Base-by-base conservation (phyloP, 2,329 filamentous ascomycete species). In the Septoria petroselini region DNA sequence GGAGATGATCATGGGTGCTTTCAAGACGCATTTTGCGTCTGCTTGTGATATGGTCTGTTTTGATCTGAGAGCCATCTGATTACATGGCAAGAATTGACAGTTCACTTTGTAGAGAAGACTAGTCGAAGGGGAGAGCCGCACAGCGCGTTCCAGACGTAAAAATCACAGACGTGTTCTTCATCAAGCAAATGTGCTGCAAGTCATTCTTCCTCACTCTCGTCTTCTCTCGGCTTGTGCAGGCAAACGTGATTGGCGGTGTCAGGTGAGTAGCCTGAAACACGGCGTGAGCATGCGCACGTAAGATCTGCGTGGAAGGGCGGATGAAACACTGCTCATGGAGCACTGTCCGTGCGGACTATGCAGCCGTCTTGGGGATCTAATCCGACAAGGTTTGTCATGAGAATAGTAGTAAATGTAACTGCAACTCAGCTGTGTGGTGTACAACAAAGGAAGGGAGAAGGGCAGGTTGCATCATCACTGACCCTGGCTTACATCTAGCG, bases 61-160 rank as follows among this genome's bases (percentile, higher is more conserved):
- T n/a, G n/a, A n/a, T n/a, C 11, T 21, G 35, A 15, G 14, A 5
- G 35, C 35, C 35, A 38, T 38, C 35, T 21, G 35, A 38, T 38
- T 38, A 38, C 35, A 38, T 38, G 35, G 35, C 35, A 18, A 19
- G 11, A 35, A n/a, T 18, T 18, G 23, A 27, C 23, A 9, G 23
- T 35, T 43, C 33, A 43, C 41, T 35, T 44, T 44, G 41, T 38
- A 19, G 15, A 38, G 35, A 7, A 15, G 12, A 35, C 5, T 15
- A n/a, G n/a, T n/a, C n/a, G n/a, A n/a, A n/a, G n/a, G n/a, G n/a
- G n/a, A n/a, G n/a, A n/a, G n/a, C n/a, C n/a, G n/a, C n/a, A n/a
- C n/a, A n/a, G n/a, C n/a, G n/a, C n/a, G n/a, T n/a, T 27, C 23
- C 9, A 27, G 5, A 5, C 23, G 23, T 33, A 35, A 17, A 15